Base-by-base conservation (phyloP, 345 rosid species). In the Aurinia saxatilis region DNA sequence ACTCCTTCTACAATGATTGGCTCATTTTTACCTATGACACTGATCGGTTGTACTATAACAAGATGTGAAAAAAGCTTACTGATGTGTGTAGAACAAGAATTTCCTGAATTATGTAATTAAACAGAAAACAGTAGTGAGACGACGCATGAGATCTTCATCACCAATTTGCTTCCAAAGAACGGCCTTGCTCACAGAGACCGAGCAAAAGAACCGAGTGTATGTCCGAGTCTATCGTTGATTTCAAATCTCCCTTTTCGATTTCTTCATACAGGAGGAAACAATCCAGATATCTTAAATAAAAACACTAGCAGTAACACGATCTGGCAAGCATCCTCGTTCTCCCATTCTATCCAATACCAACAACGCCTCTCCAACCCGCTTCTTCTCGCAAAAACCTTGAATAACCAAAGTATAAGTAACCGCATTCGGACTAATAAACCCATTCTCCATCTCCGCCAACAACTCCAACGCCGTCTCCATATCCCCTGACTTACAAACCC, bases 371-470 rank as follows among this genome's bases (percentile, higher is more conserved):
- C 0, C 50, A 10, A 70, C 27, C 67, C 55, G 69, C 25, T 88
- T 86, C 54, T 73, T 78, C 73, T 77, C 80, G 51, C 88, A 85
- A 17, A 82, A 81, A 13, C 75, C 72, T 74, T 81, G 83, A 49
- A 89, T 84, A 17, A 87, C 73, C 37, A 85, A 70, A 12, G 93
- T 89, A 56, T 85, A 87, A 2, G 95, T 82, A 54, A 87, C 75
- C 21, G 74, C 76, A 76, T 83, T 86, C 3, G 97, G 90, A 65
- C 69, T 70, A 65, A 82, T 29, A n/a, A 10, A 51, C n/a, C 59
- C 72, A 60, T 80, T 84, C 81, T 89, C 97, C 97, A 82, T 85
- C 51, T 78, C 83, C 15, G 31, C 74, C 49, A 89, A 74, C 74
- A 89, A 65, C 66, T 81, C 90, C 50, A 87, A 6, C 19, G 78